Conservation (phyloP, 2,329 filamentous ascomycete genomes). For the Uncinocarpus reesii region DNA sequence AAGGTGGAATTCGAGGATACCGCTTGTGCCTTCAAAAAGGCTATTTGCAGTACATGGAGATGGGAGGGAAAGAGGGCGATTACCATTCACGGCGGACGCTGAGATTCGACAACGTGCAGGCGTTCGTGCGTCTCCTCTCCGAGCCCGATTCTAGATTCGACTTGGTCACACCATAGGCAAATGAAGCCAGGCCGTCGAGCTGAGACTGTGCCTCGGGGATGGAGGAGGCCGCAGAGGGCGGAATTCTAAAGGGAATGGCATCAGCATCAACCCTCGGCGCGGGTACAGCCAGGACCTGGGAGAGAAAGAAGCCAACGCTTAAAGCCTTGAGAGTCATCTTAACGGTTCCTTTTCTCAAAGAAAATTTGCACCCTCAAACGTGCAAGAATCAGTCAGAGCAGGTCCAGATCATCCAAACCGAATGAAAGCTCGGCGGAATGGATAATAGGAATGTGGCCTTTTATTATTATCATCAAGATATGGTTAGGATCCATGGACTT, state of each 20-base stretch:
- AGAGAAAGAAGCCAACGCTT: background rate
- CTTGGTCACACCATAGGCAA: background rate
- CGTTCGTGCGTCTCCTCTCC: background rate
- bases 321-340: conserved; percentile 2
- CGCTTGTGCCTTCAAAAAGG: no score
- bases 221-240: background rate
- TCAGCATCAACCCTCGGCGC: background rate
- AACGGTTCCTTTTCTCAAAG: background rate
- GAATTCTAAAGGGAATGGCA: background rate
- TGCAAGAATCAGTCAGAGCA: no score
- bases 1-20: background rate
- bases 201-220: background rate
- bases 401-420: no score
- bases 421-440: no score
- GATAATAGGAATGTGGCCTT: no score
- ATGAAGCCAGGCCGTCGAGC: background rate
- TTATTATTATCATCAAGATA: no score
- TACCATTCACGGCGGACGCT: conserved; percentile 1
- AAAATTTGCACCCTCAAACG: no score
- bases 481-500: no score
- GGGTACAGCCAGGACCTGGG: background rate
- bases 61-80: background rate
- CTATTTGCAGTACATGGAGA: background rate
- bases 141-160: background rate
- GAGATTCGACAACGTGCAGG: background rate